Evolutionary conservation across 176 grass and related monocot genomes (phyloP), one percentile per base, ranked within the genome.

Genomic region (Oryza longistaminata): DNA sequence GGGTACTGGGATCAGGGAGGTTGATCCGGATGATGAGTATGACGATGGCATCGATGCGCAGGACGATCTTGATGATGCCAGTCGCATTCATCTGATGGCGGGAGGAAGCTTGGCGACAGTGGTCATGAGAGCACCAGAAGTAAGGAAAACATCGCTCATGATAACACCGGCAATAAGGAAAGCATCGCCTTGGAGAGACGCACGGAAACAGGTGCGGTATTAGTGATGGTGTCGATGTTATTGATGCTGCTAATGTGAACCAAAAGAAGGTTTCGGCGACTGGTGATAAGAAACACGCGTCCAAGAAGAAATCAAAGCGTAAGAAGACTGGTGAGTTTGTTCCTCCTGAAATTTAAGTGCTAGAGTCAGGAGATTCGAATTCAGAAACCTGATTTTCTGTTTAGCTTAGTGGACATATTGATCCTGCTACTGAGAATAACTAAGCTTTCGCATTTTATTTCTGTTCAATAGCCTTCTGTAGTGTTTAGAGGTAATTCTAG

Each of bases 1-100:
- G 7, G 73, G 52, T 6, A 50, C 62, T 9, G 83, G 84, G 77
- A 85, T 73, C 68, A 90, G 21, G 34, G 88, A 96, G 70, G 83
- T 91, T 73, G 76, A 96, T 88, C 91, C 92, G 15, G 91, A 92
- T 82, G 96, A 98, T 82, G 97, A 99, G 83, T 96, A 96, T 89
- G 93, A 99, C 25, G 97, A 99, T 76, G 93, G 91, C 10, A 91
- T 94, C 5, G 93, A 94, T 69, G 39, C 64, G 1, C 85, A 83
- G 39, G 93, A 98, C 76, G 84, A 90, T 15, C 10, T 66, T 14
- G 88, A 88, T 39, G 89, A 94, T 79, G 24, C 81, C 84, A 83
- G 9, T 8, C 66, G 64, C 85, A 50, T 80, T 53, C 65, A 19
- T 79, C 62, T 75, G 85, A 83, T 79, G 80, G 31, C 40, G 76